These are phyloP conservation scores for Lyophyllum atratum DNA, from an alignment of 768 basidiomycete species.

Conservation along the genomic window DNA sequence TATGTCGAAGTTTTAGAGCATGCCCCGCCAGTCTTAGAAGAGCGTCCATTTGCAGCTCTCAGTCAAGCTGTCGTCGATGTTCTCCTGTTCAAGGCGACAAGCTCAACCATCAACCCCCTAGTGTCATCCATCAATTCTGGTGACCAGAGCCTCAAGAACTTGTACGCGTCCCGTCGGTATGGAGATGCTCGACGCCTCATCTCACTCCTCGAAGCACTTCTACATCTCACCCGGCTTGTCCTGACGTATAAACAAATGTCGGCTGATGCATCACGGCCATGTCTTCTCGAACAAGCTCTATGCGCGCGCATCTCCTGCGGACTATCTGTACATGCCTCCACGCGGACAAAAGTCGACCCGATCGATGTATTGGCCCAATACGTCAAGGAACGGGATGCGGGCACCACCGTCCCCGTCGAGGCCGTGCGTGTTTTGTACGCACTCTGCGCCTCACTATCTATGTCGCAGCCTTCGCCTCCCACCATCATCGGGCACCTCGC, in stretches of 20 bases:
- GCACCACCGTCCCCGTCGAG: slow-evolving; percentile 60
- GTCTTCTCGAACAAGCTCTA: slow-evolving; percentile 75
- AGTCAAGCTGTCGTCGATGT: slow-evolving; percentile 69
- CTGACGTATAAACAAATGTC: slow-evolving; percentile 65
- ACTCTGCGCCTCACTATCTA: slow-evolving; percentile 65
- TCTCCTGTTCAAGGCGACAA: slow-evolving; percentile 73
- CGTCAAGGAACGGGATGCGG: slow-evolving; percentile 65
- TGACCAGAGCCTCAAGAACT: slow-evolving; percentile 53
- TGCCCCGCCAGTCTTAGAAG: slow-evolving; percentile 52
- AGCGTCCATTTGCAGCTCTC: slow-evolving; percentile 60
- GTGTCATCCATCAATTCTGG: slow-evolving; percentile 70
- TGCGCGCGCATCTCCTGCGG: slow-evolving; percentile 62
- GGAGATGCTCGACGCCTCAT: slow-evolving; percentile 72
- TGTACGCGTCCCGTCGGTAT: slow-evolving; percentile 64
- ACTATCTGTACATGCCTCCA: slow-evolving; percentile 44
- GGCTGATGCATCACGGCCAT: slow-evolving; percentile 44
- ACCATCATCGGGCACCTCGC: slow-evolving; percentile 80
- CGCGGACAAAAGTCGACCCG: slow-evolving; percentile 59
- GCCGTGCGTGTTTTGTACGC: slow-evolving; percentile 69
- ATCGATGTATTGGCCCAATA: slow-evolving; percentile 75
- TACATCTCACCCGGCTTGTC: slow-evolving; percentile 61
- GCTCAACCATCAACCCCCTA: slow-evolving; percentile 80
- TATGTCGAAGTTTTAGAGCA: slow-evolving; percentile 70
- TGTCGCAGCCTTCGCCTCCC: slow-evolving; percentile 59
- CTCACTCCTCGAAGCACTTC: slow-evolving; percentile 66